These are phyloP conservation scores for Debaryomyces robertsiae DNA, from an alignment of 1,139 yeast species.

Conservation along the genomic window DNA sequence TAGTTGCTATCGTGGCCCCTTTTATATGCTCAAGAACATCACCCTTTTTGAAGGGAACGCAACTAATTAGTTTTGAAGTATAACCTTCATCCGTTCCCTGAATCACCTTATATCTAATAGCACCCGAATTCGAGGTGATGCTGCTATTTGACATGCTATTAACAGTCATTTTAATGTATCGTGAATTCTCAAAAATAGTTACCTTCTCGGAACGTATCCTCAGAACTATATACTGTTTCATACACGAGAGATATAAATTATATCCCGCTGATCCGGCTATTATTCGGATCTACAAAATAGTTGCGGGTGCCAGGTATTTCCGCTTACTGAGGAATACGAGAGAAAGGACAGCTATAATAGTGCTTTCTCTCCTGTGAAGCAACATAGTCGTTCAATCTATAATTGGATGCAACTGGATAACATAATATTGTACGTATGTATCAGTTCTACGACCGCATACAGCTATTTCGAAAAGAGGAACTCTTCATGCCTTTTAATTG, in stretches of 20 bases:
- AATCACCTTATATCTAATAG: constrained; percentile 7
- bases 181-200: background rate
- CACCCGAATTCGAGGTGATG: background rate
- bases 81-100: constrained; percentile 5
- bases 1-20: constrained; percentile 5
- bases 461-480: too few species aligned
- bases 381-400: too few species aligned
- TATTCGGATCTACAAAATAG: background rate
- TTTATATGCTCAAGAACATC: constrained; percentile 7
- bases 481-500: too few species aligned
- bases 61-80: constrained; percentile 10
- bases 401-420: too few species aligned
- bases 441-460: too few species aligned
- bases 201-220: background rate
- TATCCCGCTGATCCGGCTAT: constrained; percentile 1
- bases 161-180: constrained; percentile 1
- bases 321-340: too few species aligned
- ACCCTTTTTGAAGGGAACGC: constrained; percentile 5
- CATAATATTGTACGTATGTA: too few species aligned
- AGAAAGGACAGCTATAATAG: too few species aligned
- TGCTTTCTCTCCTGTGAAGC: too few species aligned
- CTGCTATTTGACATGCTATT: background rate
- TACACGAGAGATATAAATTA: background rate
- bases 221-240: background rate
- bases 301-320: too few species aligned